These are phyloP conservation scores for Amanita muscaria DNA, from an alignment of 768 basidiomycete genomes.

Conservation along the genomic window DNA sequence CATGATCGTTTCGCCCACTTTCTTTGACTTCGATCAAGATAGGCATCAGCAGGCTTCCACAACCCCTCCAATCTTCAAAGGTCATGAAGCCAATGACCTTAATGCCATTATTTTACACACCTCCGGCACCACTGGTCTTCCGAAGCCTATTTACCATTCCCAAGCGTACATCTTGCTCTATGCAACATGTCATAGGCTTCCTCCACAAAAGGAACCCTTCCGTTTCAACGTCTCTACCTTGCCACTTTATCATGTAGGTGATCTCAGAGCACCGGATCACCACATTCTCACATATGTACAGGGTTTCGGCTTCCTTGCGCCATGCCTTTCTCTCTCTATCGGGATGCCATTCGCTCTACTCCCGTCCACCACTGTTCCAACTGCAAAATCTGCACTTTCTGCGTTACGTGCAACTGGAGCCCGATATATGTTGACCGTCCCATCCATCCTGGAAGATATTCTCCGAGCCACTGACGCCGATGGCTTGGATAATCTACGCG, in stretches of 20 bases:
- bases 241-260: constrained; percentile 30
- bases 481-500: constrained; percentile 23
- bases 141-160: constrained; percentile 34
- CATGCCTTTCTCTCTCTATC: constrained; percentile 25
- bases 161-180: constrained; percentile 26
- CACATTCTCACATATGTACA: constrained; percentile 8
- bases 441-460: constrained; percentile 32
- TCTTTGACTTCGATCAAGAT: constrained; percentile 18
- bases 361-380: constrained; percentile 27
- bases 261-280: neutral
- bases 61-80: constrained; percentile 20
- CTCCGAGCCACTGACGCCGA: constrained; percentile 15
- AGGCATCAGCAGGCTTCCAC: neutral
- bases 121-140: constrained; percentile 42
- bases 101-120: constrained; percentile 40
- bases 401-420: constrained; percentile 21
- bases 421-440: constrained; percentile 28
- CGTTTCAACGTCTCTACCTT: constrained; percentile 27
- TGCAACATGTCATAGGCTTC: constrained; percentile 27
- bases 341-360: constrained; percentile 30
- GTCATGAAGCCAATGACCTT: constrained; percentile 20
- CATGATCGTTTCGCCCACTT: constrained; percentile 19
- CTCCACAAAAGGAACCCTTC: constrained; percentile 21
- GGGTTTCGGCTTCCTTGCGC: constrained; percentile 32
- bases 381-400: constrained; percentile 20